A percentile compares a stretch with the other conserved stretches of the same genome.
These are phyloP conservation scores for Cicer yamashitae DNA, from an alignment of 306 rosid genomes.

Conservation along the genomic window DNA sequence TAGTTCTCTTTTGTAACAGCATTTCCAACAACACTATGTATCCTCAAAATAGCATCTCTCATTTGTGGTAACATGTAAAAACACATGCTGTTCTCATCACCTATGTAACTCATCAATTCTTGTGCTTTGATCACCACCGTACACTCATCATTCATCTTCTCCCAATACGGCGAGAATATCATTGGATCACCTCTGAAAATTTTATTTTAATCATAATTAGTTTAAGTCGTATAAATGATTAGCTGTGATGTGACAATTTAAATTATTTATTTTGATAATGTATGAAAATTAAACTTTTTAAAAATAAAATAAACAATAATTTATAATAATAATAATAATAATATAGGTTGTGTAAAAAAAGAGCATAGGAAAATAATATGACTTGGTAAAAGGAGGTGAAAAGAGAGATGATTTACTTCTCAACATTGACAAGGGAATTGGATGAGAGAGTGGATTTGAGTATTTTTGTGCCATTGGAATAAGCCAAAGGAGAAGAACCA, in stretches of 20 bases:
- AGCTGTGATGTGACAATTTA: no score
- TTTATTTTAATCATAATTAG: not conserved
- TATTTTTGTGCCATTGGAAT: slow-evolving; percentile 36
- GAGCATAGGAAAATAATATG: not conserved
- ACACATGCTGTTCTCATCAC: slow-evolving; percentile 53
- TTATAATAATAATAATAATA: no score
- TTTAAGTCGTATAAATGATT: no score
- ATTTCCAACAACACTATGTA: slow-evolving; percentile 68
- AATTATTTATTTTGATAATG: no score
- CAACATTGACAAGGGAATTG: slow-evolving; percentile 54
- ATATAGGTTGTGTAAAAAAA: not conserved
- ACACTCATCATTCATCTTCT: slow-evolving; percentile 57
- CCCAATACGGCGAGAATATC: slow-evolving; percentile 62
- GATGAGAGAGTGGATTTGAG: slow-evolving; percentile 2
- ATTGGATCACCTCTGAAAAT: slow-evolving; percentile 70
- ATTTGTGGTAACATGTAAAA: slow-evolving; percentile 70
- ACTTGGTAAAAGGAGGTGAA: not conserved
- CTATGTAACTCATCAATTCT: slow-evolving; percentile 63
- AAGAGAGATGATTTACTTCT: slow-evolving; percentile 42
- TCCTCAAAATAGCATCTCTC: slow-evolving; percentile 51
- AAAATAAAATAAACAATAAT: no score
- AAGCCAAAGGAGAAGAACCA: slow-evolving; percentile 6
- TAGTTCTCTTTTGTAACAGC: slow-evolving; percentile 56
- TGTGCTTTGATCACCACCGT: slow-evolving; percentile 64
- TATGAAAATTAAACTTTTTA: no score